Conservation (phyloP, 768 basidiomycete genomes). For the Cystobasidium tubakii region DNA sequence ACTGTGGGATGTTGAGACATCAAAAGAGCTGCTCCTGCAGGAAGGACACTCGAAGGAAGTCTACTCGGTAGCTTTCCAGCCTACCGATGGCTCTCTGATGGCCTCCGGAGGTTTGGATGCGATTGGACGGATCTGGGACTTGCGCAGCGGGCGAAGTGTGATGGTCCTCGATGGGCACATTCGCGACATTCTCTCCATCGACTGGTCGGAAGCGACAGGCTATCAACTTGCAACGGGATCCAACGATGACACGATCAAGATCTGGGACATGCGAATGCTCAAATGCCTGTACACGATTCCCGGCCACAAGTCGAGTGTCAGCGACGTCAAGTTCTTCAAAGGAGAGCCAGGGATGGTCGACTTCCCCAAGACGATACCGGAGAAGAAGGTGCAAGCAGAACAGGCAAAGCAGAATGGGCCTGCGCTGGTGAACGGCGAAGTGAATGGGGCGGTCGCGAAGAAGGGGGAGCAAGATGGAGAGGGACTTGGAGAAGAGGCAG, state of each 20-base stretch:
- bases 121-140: constrained; percentile 94
- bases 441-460: constrained; percentile 30
- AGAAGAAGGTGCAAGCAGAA: constrained; percentile 55
- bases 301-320: constrained; percentile 88
- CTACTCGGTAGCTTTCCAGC: constrained; percentile 90
- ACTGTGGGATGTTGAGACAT: constrained; percentile 81
- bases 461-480: constrained; percentile 46
- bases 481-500: too few relatives aligned
- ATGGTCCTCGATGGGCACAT: constrained; percentile 98
- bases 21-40: constrained; percentile 72
- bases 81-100: constrained; percentile 75
- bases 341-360: constrained; percentile 36
- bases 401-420: constrained; percentile 47
- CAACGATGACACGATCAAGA: constrained; percentile 92
- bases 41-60: constrained; percentile 98
- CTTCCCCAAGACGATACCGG: constrained; percentile 28
- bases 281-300: constrained; percentile 93
- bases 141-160: constrained; percentile 86
- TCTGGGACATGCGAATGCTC: constrained; percentile 95
- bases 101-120: constrained; percentile 95
- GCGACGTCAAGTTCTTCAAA: constrained; percentile 91
- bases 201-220: constrained; percentile 74
- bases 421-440: constrained; percentile 10
- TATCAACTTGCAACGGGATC: constrained; percentile 97
- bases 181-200: constrained; percentile 80